Conservation (phyloP, 2,329 filamentous ascomycete species). For the Fusarium agapanthi region DNA sequence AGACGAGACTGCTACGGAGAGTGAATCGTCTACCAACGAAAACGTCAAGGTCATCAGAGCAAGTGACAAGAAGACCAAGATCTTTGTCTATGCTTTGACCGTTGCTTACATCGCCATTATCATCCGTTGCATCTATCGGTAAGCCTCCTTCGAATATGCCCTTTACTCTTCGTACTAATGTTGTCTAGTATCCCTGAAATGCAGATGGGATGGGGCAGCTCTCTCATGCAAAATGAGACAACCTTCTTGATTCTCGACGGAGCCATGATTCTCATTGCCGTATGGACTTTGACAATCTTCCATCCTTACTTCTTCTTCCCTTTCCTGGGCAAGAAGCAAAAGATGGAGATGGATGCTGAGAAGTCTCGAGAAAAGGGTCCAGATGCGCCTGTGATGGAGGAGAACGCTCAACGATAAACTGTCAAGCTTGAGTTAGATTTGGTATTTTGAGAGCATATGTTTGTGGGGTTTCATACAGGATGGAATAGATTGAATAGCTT, state of each 20-base stretch:
- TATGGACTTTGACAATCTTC: conserved; percentile 29
- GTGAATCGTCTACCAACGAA: neutral
- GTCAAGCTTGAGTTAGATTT: neutral
- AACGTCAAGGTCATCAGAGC: conserved; percentile 1
- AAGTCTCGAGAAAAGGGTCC: neutral
- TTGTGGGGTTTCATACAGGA: too few species aligned
- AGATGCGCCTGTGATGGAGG: neutral
- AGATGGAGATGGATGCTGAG: neutral
- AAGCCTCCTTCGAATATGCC: neutral
- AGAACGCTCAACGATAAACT: neutral
- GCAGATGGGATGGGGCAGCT: conserved; percentile 35
- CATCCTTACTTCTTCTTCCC: conserved; percentile 33
- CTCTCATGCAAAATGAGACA: conserved; percentile 35
- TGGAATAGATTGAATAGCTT: neutral
- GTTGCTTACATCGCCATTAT: conserved; percentile 29
- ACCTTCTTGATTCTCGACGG: conserved; percentile 32
- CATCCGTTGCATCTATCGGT: conserved; percentile 34
- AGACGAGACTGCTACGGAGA: neutral
- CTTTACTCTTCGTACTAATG: neutral
- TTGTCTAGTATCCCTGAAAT: conserved; percentile 22
- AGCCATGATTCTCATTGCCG: conserved; percentile 26
- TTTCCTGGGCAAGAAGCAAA: conserved; percentile 10
- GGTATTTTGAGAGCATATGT: too few species aligned
- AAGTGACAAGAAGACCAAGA: conserved; percentile 29
- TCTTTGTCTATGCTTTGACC: conserved; percentile 14